These are phyloP conservation scores for Truncatella angustata DNA, from an alignment of 2,329 filamentous ascomycete genomes.

Conservation along the genomic window DNA sequence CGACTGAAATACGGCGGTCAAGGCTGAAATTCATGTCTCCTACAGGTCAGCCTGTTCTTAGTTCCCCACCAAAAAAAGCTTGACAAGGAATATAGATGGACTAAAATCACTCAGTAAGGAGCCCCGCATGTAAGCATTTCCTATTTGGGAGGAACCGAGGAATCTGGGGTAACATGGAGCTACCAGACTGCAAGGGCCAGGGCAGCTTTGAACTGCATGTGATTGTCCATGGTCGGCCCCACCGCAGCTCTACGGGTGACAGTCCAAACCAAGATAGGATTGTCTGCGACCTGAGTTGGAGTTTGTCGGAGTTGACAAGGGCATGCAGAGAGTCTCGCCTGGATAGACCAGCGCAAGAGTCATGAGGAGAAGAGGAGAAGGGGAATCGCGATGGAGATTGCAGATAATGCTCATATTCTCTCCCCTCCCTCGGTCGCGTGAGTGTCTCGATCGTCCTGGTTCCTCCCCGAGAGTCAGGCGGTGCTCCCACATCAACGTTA, in stretches of 20 bases:
- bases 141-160: neutral
- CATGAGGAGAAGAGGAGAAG: neutral
- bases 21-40: neutral
- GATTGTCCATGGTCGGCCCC: too few relatives aligned
- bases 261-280: conserved; percentile 1
- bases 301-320: neutral
- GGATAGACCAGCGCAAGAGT: neutral
- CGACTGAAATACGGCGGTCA: neutral
- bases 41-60: neutral
- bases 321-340: neutral
- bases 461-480: neutral
- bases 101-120: neutral
- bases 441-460: neutral
- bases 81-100: neutral
- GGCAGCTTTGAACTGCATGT: neutral
- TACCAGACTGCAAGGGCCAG: neutral
- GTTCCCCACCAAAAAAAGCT: neutral
- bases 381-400: neutral
- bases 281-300: neutral
- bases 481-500: neutral
- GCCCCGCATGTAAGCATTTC: neutral
- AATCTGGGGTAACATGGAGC: conserved; percentile 6
- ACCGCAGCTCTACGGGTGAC: neutral
- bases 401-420: conserved; percentile 3
- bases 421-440: neutral